Evolutionary conservation across 2,329 filamentous ascomycete genomes (phyloP).

Genomic region (Paracamarosporium sp.): DNA sequence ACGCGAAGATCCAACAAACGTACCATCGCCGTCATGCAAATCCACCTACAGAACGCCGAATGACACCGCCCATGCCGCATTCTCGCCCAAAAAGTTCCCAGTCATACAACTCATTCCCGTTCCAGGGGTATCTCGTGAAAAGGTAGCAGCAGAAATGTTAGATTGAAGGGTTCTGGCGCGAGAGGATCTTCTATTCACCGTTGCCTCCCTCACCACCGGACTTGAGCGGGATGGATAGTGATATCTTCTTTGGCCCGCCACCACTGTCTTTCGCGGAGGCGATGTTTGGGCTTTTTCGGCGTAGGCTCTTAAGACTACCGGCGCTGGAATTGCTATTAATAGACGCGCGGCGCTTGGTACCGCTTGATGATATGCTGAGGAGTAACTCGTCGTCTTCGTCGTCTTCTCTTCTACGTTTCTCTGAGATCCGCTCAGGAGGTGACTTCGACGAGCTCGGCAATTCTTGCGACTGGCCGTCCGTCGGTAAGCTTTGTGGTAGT

Average conservation of each 20-base stretch:
- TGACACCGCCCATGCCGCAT: slow-evolving; percentile 15
- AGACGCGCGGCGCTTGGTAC: slow-evolving; percentile 53
- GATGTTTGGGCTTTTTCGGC: slow-evolving; percentile 51
- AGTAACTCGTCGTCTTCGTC: slow-evolving; percentile 87
- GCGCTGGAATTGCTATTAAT: slow-evolving; percentile 41
- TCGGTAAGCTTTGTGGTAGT: slow-evolving; percentile 32
- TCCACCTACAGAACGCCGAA: slow-evolving; percentile 11
- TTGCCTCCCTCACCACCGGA: slow-evolving; percentile 40
- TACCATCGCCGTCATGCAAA: slow-evolving; percentile 7
- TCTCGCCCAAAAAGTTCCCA: slow-evolving; percentile 25
- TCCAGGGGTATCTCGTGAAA: slow-evolving; percentile 44
- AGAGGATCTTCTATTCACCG: slow-evolving; percentile 28
- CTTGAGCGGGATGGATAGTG: slow-evolving; percentile 49
- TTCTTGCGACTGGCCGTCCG: slow-evolving; percentile 31
- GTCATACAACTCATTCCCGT: slow-evolving; percentile 43
- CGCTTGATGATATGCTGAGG: slow-evolving; percentile 73
- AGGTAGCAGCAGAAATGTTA: slow-evolving; percentile 36
- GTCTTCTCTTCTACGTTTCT: slow-evolving; percentile 90
- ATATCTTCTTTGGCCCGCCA: slow-evolving; percentile 49
- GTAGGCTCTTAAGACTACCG: slow-evolving; percentile 44
- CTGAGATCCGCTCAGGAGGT: slow-evolving; percentile 76
- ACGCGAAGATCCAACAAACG: slow-evolving; percentile 5
- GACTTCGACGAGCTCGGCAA: slow-evolving; percentile 31
- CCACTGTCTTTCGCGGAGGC: slow-evolving; percentile 52
- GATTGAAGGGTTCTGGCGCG: slow-evolving; percentile 14